Evolutionary conservation across 352 stramenopile species (phyloP).

Genomic region (Globisporangium solare): DNA sequence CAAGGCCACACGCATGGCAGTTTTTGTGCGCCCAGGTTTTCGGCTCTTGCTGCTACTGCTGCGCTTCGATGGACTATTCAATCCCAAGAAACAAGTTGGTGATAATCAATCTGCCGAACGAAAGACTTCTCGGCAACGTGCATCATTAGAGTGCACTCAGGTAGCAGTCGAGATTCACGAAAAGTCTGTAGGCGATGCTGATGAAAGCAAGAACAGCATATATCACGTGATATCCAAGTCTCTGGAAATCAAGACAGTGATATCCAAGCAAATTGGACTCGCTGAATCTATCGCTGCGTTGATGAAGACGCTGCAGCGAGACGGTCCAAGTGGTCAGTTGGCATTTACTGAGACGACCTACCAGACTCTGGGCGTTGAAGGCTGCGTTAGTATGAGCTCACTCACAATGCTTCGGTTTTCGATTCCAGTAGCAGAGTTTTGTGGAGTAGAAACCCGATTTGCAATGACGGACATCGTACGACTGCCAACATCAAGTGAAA

Average conservation of each 20-base stretch:
- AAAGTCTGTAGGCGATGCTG: neutral
- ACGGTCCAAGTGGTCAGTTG: slow-evolving; percentile 7
- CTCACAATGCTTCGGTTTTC: slow-evolving; percentile 3
- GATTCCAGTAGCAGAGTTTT: slow-evolving; percentile 6
- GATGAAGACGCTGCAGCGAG: slow-evolving; percentile 16
- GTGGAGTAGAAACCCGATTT: slow-evolving; percentile 29
- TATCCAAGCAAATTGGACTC: slow-evolving; percentile 33
- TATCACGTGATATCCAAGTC: slow-evolving; percentile 12
- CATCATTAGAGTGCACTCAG: slow-evolving; percentile 12
- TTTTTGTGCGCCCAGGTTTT: slow-evolving; percentile 26
- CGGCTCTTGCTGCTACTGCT: slow-evolving; percentile 45
- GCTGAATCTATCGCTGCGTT: slow-evolving; percentile 31
- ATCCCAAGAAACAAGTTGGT: slow-evolving; percentile 5
- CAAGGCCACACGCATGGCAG: slow-evolving; percentile 12
- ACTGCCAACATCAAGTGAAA: neutral
- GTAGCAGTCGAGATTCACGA: slow-evolving; percentile 11
- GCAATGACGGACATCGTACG: slow-evolving; percentile 35
- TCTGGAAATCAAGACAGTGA: slow-evolving; percentile 37
- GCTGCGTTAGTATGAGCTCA: slow-evolving; percentile 15
- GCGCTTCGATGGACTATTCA: slow-evolving; percentile 43
- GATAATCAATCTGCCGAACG: neutral
- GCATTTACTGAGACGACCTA: slow-evolving; percentile 19
- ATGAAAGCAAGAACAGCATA: neutral
- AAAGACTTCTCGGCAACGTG: slow-evolving; percentile 7
- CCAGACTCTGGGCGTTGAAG: slow-evolving; percentile 34